Evolutionary conservation across 768 basidiomycete genomes (phyloP).

Genomic region (Phylloporus scabripes): DNA sequence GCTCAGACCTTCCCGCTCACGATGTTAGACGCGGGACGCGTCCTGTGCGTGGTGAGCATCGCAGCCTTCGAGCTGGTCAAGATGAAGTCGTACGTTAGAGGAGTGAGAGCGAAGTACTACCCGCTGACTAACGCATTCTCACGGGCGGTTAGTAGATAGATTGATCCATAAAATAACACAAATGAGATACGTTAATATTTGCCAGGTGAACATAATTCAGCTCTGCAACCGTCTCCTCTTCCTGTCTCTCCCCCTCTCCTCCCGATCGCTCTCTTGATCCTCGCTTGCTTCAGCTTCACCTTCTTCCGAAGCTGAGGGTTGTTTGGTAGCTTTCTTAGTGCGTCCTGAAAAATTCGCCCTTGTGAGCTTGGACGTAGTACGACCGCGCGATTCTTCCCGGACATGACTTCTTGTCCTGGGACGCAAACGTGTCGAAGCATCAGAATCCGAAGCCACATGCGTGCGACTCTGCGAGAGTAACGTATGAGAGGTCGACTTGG

Average conservation of each 20-base stretch:
- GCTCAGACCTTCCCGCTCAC: conserved; percentile 86
- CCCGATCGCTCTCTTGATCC: conserved; percentile 9
- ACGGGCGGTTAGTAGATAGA: no score
- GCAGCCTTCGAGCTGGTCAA: conserved; percentile 44
- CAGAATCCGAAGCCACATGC: conserved; percentile 18
- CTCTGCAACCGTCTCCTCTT: conserved; percentile 27
- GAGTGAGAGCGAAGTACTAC: no score
- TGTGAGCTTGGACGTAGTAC: conserved; percentile 5
- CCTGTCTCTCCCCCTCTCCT: conserved; percentile 19
- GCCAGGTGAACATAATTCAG: conserved; percentile 1
- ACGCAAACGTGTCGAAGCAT: conserved; percentile 14
- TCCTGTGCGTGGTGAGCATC: conserved; percentile 54
- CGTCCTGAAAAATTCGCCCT: conserved; percentile 4
- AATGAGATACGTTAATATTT: not conserved
- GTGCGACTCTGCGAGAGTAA: conserved; percentile 20
- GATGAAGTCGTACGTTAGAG: no score
- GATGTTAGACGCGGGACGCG: conserved; percentile 28
- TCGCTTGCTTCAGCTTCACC: conserved; percentile 4
- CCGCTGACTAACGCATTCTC: not conserved
- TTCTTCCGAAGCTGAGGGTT: conserved; percentile 7
- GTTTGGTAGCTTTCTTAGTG: not conserved
- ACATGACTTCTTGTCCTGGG: conserved; percentile 22
- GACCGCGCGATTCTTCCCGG: conserved; percentile 20
- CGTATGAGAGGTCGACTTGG: conserved; percentile 17
- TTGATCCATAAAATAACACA: not conserved